Evolutionary conservation across 1,284 basidiomycete genomes (phyloP).

Genomic region (Lentinula novae-zelandiae): DNA sequence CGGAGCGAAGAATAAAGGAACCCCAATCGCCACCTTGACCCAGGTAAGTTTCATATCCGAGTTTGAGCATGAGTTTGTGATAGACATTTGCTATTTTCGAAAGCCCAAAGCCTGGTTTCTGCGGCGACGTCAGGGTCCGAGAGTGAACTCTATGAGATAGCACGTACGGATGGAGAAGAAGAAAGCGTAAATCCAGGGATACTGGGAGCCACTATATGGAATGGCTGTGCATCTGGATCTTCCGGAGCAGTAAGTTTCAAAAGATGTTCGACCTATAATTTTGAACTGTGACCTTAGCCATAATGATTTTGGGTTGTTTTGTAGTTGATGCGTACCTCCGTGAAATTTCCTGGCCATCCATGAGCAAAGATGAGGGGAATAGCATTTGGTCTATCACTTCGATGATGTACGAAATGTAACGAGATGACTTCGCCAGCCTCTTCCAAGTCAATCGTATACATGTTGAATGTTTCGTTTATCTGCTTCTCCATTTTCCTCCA

Average conservation of each 20-base stretch:
- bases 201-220: conserved; percentile 43
- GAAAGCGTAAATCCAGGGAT: conserved; percentile 37
- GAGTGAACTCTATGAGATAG: no score
- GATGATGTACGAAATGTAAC: conserved; percentile 42
- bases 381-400: conserved; percentile 30
- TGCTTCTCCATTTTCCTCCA: conserved; percentile 34
- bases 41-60: conserved; percentile 36
- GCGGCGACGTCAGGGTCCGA: neutral
- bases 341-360: conserved; percentile 45
- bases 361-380: conserved; percentile 44
- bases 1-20: conserved; percentile 24
- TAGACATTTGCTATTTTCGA: conserved; percentile 22
- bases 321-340: conserved; percentile 27
- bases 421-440: conserved; percentile 33
- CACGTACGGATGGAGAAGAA: conserved; percentile 30
- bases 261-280: conserved; percentile 24
- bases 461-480: conserved; percentile 34
- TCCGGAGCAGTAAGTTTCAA: conserved; percentile 22
- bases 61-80: conserved; percentile 37
- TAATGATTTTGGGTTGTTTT: neutral
- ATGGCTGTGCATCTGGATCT: conserved; percentile 28
- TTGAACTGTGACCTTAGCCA: neutral
- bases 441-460: conserved; percentile 35
- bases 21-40: conserved; percentile 49
- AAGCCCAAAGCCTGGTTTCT: conserved; percentile 24